phyloP scores from a whole-genome alignment of 495 filamentous ascomycete genomes.

The Articulospora tetracladia region DNA sequence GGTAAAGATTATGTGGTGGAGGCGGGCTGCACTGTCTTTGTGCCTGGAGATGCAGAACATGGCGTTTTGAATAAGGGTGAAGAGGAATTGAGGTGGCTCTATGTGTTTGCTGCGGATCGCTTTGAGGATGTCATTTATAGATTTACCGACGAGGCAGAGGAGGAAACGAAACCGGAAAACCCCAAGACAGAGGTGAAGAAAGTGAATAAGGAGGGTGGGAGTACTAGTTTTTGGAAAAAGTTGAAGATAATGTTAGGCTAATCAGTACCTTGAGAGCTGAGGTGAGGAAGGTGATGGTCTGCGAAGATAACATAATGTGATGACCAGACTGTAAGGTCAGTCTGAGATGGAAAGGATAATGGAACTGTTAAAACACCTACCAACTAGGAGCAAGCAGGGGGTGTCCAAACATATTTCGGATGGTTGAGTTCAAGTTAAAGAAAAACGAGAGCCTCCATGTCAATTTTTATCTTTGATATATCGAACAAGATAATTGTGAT shows the following conservation, averaged over 20 bases:
- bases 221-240: background rate
- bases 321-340: too few relatives aligned
- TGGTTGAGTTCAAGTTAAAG: too few relatives aligned
- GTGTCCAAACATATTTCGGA: too few relatives aligned
- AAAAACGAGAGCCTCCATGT: too few relatives aligned
- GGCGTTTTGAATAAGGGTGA: constrained; percentile 27
- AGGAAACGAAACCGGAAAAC: background rate
- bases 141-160: constrained; percentile 1
- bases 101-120: constrained; percentile 31
- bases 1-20: constrained; percentile 21
- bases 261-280: too few relatives aligned
- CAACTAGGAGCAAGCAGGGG: too few relatives aligned
- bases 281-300: too few relatives aligned
- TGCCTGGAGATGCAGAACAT: constrained; percentile 35
- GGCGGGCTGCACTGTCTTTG: constrained; percentile 31
- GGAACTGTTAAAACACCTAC: too few relatives aligned
- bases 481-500: too few relatives aligned
- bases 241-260: background rate
- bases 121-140: constrained; percentile 32
- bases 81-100: constrained; percentile 31
- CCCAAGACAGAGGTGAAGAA: background rate
- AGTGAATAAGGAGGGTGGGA: background rate
- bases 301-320: too few relatives aligned
- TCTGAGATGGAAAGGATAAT: too few relatives aligned
- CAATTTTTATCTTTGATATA: too few relatives aligned